These are phyloP conservation scores for Tremellales sp. DNA, from an alignment of 1,284 basidiomycete genomes.

Conservation along the genomic window DNA sequence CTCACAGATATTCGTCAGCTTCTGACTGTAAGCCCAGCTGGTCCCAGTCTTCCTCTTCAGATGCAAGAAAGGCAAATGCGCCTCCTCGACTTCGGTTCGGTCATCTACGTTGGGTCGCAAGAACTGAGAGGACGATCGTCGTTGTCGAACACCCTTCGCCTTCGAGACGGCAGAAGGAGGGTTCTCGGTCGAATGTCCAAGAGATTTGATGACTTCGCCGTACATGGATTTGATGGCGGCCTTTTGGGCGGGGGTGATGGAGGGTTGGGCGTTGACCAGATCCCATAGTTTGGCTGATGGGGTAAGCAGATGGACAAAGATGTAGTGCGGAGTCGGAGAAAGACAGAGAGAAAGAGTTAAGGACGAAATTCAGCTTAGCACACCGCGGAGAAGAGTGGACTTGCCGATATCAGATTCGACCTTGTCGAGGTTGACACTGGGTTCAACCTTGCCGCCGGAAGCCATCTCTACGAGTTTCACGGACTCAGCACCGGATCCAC, in stretches of 20 bases:
- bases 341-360: not conserved
- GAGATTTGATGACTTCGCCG: conserved; percentile 78
- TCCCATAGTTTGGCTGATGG: conserved; percentile 79
- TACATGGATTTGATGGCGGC: conserved; percentile 95
- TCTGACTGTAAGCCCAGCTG: conserved; percentile 94
- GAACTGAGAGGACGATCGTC: conserved; percentile 90
- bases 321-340: not conserved
- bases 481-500: not conserved
- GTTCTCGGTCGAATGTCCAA: conserved; percentile 63
- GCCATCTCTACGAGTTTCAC: conserved; percentile 71
- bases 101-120: conserved; percentile 76
- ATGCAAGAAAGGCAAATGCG: conserved; percentile 91
- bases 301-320: conserved; percentile 2
- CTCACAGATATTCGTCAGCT: conserved; percentile 78
- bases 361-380: not conserved
- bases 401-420: conserved; percentile 82
- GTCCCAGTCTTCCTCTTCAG: conserved; percentile 96
- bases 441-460: conserved; percentile 78
- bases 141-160: conserved; percentile 47
- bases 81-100: conserved; percentile 69
- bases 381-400: conserved; percentile 8
- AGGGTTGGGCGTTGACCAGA: conserved; percentile 92
- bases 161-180: conserved; percentile 22
- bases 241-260: conserved; percentile 95
- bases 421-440: conserved; percentile 86